phyloP scores from a whole-genome alignment of 441 rosid species.

The Heliophila coronopifolia region DNA sequence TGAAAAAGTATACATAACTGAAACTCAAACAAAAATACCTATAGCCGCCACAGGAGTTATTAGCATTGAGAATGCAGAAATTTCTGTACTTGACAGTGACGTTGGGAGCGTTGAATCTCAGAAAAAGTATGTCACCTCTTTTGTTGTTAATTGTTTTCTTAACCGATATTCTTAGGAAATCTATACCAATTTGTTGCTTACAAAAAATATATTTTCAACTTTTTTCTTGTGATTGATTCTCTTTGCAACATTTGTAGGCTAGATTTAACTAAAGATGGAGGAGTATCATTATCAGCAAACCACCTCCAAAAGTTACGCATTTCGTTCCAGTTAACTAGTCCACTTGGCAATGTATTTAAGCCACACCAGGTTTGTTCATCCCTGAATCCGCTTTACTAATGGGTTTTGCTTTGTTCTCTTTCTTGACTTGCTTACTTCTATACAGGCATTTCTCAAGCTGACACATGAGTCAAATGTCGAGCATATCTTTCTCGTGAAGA shows the following conservation, averaged over 20 bases:
- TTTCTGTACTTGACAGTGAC: slow-evolving; percentile 78
- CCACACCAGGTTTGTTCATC: slow-evolving; percentile 75
- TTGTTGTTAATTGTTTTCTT: not conserved
- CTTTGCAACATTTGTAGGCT: slow-evolving; percentile 39
- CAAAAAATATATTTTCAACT: not conserved
- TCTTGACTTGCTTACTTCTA: slow-evolving; percentile 29
- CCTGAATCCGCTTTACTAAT: not conserved
- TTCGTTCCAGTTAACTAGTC: slow-evolving; percentile 59
- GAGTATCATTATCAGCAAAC: slow-evolving; percentile 69
- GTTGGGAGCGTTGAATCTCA: slow-evolving; percentile 65
- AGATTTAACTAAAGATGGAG: slow-evolving; percentile 55
- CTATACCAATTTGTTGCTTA: not conserved
- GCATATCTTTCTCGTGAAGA: slow-evolving; percentile 68
- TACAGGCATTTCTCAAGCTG: slow-evolving; percentile 86
- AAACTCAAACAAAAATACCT: slow-evolving; percentile 51
- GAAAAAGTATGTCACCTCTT: slow-evolving; percentile 44
- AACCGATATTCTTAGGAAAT: not conserved
- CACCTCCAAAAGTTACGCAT: slow-evolving; percentile 89
- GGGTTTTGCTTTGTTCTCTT: slow-evolving; percentile 2
- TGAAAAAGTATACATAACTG: slow-evolving; percentile 49
- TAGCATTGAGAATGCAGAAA: slow-evolving; percentile 57
- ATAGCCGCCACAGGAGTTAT: slow-evolving; percentile 55
- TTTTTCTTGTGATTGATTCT: slow-evolving; percentile 4
- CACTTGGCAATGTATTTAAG: slow-evolving; percentile 61
- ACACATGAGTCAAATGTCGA: slow-evolving; percentile 78